Conservation (phyloP, 805 yeast species). For the Starmera quercuum region DNA sequence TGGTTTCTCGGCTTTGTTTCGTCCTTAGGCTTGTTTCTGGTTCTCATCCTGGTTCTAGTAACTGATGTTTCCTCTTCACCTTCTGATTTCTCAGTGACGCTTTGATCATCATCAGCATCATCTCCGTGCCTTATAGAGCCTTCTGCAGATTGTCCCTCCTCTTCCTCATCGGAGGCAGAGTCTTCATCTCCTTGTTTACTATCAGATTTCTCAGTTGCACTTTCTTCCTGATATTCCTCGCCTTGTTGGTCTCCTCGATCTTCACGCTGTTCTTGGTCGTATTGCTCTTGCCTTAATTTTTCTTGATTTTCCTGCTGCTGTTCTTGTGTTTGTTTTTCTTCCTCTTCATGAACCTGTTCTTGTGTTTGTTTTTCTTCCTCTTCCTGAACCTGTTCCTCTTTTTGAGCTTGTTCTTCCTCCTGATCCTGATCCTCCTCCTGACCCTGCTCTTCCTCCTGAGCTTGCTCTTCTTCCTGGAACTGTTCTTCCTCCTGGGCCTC, state of each 20-base stretch:
- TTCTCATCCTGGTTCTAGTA: conserved; percentile 6
- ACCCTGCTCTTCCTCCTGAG: conserved; percentile 3
- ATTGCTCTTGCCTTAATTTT: too few relatives aligned
- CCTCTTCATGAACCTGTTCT: conserved; percentile 5
- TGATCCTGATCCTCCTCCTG: conserved; percentile 5
- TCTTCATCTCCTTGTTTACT: too few relatives aligned
- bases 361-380: conserved; percentile 5
- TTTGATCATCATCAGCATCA: conserved; percentile 2
- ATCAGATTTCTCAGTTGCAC: neutral
- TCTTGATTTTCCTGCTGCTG: conserved; percentile 7
- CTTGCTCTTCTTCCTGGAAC: conserved; percentile 1
- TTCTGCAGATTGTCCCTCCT: conserved; percentile 1
- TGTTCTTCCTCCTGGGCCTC: conserved; percentile 3
- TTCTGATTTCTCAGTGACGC: conserved; percentile 5
- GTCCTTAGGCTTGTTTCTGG: conserved; percentile 4
- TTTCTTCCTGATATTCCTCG: neutral
- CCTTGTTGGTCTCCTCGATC: neutral
- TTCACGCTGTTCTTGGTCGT: too few relatives aligned
- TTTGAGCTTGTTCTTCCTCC: conserved; percentile 9
- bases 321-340: conserved; percentile 8
- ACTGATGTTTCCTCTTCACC: conserved; percentile 6
- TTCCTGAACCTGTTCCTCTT: conserved; percentile 7
- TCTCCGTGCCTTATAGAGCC: conserved; percentile 3
- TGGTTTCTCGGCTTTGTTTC: conserved; percentile 1
- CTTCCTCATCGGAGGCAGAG: neutral